phyloP scores from a whole-genome alignment of 192 early-diverging fungal genomes.

The Geranomyces variabilis region DNA sequence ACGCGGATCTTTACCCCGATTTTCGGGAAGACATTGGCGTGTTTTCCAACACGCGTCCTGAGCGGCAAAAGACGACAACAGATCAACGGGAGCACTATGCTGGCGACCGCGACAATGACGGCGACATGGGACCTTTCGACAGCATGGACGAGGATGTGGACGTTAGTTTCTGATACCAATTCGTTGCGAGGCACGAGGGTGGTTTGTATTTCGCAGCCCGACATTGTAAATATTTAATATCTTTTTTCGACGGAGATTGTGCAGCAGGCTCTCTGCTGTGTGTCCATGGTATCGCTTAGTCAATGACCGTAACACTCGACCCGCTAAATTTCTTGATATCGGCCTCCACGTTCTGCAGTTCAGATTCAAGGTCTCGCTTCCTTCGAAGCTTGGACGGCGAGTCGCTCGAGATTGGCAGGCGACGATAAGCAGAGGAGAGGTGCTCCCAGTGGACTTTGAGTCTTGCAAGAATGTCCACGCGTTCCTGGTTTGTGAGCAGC shows the following conservation, averaged over 20 bases:
- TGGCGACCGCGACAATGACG: conserved; percentile 46
- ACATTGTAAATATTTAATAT: too few relatives aligned
- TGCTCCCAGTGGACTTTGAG: conserved; percentile 16
- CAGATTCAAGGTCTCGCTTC: conserved; percentile 7
- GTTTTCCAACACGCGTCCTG: conserved; percentile 25
- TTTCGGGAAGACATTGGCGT: conserved; percentile 36
- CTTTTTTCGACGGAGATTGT: too few relatives aligned
- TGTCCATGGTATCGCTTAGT: not conserved
- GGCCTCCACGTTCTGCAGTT: conserved; percentile 12
- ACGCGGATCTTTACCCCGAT: conserved; percentile 44
- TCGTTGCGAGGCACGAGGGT: too few relatives aligned
- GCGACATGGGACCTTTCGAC: conserved; percentile 12
- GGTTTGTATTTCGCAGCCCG: too few relatives aligned
- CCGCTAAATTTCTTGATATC: conserved; percentile 11
- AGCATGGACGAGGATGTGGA: conserved; percentile 15
- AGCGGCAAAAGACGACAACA: conserved; percentile 34
- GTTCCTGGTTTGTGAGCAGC: not conserved
- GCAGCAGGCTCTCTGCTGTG: not conserved
- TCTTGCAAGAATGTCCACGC: conserved; percentile 2
- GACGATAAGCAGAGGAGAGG: conserved; percentile 9
- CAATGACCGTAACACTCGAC: not conserved
- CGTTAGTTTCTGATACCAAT: not conserved
- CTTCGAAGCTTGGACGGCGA: conserved; percentile 8
- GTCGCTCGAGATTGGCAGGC: conserved; percentile 15
- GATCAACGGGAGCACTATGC: conserved; percentile 52